Evolutionary conservation across 2,329 filamentous ascomycete species (phyloP).

Genomic region (Colletotrichum navitas): DNA sequence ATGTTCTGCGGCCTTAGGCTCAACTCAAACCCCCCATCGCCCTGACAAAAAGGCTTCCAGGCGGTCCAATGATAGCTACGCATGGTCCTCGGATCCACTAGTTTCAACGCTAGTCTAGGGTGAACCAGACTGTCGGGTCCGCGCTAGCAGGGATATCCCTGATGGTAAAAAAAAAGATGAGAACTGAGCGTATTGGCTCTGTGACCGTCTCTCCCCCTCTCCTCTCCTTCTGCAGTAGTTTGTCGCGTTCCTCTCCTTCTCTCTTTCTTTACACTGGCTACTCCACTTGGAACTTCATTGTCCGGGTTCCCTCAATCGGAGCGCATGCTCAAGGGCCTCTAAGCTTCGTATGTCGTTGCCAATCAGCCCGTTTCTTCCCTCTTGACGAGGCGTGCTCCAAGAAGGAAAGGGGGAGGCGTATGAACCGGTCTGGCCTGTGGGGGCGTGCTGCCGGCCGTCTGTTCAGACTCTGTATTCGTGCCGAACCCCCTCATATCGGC

Average conservation of each 20-base stretch:
- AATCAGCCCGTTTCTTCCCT: conserved; percentile 36
- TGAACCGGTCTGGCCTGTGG: conserved; percentile 9
- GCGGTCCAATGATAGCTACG: conserved; percentile 16
- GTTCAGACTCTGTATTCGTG: conserved; percentile 18
- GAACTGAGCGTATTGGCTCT: conserved; percentile 23
- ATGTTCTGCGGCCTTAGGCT: background rate
- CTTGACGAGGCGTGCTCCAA: conserved; percentile 10
- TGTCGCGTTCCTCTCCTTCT: conserved; percentile 9
- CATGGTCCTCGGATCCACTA: background rate
- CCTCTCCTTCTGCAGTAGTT: conserved; percentile 9
- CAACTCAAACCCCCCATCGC: background rate
- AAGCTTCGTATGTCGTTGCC: conserved; percentile 22
- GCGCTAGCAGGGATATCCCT: conserved; percentile 8
- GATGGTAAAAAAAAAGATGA: conserved; percentile 10
- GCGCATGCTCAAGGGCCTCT: conserved; percentile 25
- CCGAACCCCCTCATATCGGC: conserved; percentile 14
- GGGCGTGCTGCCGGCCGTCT: conserved; percentile 26
- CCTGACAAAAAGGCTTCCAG: conserved; percentile 10
- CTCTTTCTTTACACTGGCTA: conserved; percentile 4
- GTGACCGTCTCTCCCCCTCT: conserved; percentile 9
- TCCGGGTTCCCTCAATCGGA: conserved; percentile 19
- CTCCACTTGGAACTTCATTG: conserved; percentile 24
- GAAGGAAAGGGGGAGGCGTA: background rate
- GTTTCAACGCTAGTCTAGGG: conserved; percentile 13
- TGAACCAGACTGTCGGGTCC: conserved; percentile 19